Percentiles rank a stretch among this genome's conserved stretches.
Conservation (phyloP, 2,329 filamentous ascomycete genomes). For the Curvularia sp. region DNA sequence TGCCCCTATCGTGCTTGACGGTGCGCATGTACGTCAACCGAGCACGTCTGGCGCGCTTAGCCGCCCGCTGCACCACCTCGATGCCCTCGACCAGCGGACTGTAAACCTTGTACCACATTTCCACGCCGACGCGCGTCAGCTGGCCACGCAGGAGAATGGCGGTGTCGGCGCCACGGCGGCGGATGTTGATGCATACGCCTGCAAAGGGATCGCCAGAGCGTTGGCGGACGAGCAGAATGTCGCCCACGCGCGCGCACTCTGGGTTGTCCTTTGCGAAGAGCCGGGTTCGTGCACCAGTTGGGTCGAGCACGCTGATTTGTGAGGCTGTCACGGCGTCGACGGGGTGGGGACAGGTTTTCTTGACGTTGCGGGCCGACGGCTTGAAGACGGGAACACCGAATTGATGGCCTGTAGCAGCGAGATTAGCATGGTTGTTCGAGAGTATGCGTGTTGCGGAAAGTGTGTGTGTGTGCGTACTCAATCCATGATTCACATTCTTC, state of each 20-base stretch:
- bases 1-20: constrained; percentile 50
- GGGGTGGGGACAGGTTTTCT: constrained; percentile 68
- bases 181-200: constrained; percentile 86
- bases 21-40: constrained; percentile 86
- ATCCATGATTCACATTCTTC: constrained; percentile 18
- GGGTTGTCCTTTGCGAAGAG: constrained; percentile 81
- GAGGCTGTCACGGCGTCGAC: constrained; percentile 70
- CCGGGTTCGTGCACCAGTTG: constrained; percentile 78
- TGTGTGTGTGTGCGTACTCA: constrained; percentile 16
- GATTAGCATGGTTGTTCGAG: constrained; percentile 4
- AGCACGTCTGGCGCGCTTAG: constrained; percentile 85
- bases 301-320: constrained; percentile 80
- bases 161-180: constrained; percentile 84
- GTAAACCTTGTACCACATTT: constrained; percentile 98
- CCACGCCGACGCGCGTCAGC: constrained; percentile 84
- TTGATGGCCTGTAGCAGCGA: constrained; percentile 23
- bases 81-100: constrained; percentile 87
- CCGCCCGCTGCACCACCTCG: constrained; percentile 87
- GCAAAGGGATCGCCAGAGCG: constrained; percentile 88
- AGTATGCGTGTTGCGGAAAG: background rate
- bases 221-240: constrained; percentile 89
- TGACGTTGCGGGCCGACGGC: constrained; percentile 61
- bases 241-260: constrained; percentile 82
- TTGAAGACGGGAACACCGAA: constrained; percentile 60
- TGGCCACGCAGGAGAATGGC: constrained; percentile 86